Conservation (phyloP, 805 yeast species). For the Middelhovenomyces tepae region DNA sequence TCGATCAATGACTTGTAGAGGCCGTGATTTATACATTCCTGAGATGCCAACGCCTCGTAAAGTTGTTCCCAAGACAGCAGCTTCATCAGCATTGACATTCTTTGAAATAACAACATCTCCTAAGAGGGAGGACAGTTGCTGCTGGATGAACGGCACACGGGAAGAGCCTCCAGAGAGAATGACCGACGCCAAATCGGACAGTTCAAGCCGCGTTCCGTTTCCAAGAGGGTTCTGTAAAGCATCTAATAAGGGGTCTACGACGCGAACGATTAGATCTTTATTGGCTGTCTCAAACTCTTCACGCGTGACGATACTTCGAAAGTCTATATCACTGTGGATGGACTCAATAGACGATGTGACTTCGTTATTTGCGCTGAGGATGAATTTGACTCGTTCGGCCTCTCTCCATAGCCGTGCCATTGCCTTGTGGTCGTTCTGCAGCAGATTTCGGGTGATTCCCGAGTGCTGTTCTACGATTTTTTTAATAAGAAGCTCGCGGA, state of each 20-base stretch:
- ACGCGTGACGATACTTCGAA: slow-evolving; percentile 57
- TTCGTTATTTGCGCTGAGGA: slow-evolving; percentile 82
- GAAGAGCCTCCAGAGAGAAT: slow-evolving; percentile 86
- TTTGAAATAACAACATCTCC: slow-evolving; percentile 60
- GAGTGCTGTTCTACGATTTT: slow-evolving; percentile 44
- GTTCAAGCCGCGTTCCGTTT: neutral
- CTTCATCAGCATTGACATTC: slow-evolving; percentile 92
- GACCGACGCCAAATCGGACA: slow-evolving; percentile 43
- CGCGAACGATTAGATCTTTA: slow-evolving; percentile 35
- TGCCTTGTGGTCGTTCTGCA: slow-evolving; percentile 41
- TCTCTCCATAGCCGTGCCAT: slow-evolving; percentile 64
- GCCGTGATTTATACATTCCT: slow-evolving; percentile 56
- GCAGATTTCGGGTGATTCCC: slow-evolving; percentile 4
- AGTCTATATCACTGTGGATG: slow-evolving; percentile 63
- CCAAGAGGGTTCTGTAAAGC: slow-evolving; percentile 36
- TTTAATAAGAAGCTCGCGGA: slow-evolving; percentile 51
- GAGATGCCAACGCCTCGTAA: slow-evolving; percentile 69
- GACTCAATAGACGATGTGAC: slow-evolving; percentile 72
- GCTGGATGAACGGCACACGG: slow-evolving; percentile 81
- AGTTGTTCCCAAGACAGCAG: slow-evolving; percentile 87
- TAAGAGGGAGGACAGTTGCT: slow-evolving; percentile 42
- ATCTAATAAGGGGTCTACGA: slow-evolving; percentile 45
- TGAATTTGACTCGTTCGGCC: slow-evolving; percentile 81
- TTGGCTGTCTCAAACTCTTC: slow-evolving; percentile 66
- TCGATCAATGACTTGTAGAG: slow-evolving; percentile 50